phyloP scores from a whole-genome alignment of 2,329 filamentous ascomycete genomes.

The Mariannaea elegans region DNA sequence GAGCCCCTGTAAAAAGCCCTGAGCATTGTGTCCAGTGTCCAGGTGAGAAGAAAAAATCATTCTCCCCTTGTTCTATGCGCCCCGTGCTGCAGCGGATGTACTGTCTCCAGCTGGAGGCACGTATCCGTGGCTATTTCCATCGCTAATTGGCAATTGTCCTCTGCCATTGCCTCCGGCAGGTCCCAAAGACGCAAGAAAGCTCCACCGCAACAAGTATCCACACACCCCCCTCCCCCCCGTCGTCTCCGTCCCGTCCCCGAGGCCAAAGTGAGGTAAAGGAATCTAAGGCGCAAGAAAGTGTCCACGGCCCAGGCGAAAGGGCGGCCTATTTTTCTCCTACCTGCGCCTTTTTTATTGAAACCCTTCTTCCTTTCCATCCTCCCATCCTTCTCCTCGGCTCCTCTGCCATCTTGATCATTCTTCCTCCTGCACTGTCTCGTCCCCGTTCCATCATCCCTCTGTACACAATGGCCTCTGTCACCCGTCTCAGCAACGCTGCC shows the following conservation, averaged over 20 bases:
- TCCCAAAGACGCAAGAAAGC: conserved; percentile 1
- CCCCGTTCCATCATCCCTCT: conserved; percentile 41
- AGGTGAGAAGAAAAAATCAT: not conserved
- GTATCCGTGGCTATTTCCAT: not conserved
- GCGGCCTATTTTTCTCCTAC: conserved; percentile 36
- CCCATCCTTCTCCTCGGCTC: conserved; percentile 47
- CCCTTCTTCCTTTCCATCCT: conserved; percentile 40
- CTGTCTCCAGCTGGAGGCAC: conserved; percentile 14
- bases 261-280: conserved; percentile 15
- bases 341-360: conserved; percentile 47
- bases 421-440: conserved; percentile 39
- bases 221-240: conserved; percentile 10
- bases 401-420: conserved; percentile 38
- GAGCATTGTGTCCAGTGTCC: too few species aligned
- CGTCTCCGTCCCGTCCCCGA: conserved; percentile 24
- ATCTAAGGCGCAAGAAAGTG: conserved; percentile 14
- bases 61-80: conserved; percentile 1
- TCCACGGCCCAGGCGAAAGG: conserved; percentile 15
- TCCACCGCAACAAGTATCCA: conserved; percentile 13
- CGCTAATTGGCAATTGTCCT: not conserved
- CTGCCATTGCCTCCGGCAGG: conserved; percentile 6
- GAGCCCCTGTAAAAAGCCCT: not conserved
- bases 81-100: conserved; percentile 16
- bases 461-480: conserved; percentile 78
- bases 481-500: conserved; percentile 83